These are phyloP conservation scores for Colletotrichum nymphaeae DNA, from an alignment of 2,329 filamentous ascomycete species.

Conservation along the genomic window DNA sequence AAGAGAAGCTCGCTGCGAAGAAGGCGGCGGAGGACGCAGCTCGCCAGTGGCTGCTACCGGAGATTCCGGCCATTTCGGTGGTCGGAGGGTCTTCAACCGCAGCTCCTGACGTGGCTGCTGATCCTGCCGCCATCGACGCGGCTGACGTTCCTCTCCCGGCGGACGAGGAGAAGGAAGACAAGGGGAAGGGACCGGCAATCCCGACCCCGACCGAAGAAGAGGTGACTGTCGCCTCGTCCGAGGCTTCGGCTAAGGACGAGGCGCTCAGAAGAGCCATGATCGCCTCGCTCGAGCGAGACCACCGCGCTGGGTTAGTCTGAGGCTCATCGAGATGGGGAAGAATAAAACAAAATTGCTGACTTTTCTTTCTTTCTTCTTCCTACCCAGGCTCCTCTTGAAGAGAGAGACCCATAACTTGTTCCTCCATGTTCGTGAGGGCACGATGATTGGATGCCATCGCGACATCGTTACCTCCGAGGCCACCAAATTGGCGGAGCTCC, in stretches of 20 bases:
- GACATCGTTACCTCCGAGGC: constrained; percentile 47
- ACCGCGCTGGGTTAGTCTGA: constrained; percentile 4
- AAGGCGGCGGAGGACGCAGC: constrained; percentile 7
- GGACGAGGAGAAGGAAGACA: not conserved
- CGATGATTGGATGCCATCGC: constrained; percentile 41
- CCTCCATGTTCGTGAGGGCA: constrained; percentile 8
- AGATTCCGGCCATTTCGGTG: not conserved
- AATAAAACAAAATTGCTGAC: not conserved
- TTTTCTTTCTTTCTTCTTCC: not conserved
- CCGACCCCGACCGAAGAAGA: not conserved
- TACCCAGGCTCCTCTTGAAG: not conserved
- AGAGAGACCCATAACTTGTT: not conserved
- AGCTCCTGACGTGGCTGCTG: not conserved
- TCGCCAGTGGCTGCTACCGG: not conserved
- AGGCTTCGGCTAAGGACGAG: not conserved
- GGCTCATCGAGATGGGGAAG: not conserved
- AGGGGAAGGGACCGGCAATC: not conserved
- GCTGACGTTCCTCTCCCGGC: not conserved
- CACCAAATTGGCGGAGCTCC: constrained; percentile 46
- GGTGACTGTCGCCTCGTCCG: not conserved
- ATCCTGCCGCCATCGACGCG: not conserved
- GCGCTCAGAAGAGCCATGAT: constrained; percentile 15
- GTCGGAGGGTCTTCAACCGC: not conserved
- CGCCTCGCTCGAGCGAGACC: constrained; percentile 12
- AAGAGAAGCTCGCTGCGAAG: constrained; percentile 5